phyloP scores from a whole-genome alignment of 2,329 filamentous ascomycete species.

The Aspergillus unguis region DNA sequence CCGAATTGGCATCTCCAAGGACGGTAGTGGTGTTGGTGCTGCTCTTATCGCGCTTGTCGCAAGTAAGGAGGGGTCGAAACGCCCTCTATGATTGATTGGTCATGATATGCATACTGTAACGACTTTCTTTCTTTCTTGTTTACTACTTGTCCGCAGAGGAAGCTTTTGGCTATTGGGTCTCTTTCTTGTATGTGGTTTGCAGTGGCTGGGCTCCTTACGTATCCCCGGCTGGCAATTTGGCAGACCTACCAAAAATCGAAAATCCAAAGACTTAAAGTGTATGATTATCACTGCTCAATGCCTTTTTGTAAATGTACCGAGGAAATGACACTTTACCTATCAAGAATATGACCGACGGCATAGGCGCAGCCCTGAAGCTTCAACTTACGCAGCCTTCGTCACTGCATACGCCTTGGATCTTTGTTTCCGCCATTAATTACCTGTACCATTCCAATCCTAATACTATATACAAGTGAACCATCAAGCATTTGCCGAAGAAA shows the following conservation, averaged over 20 bases:
- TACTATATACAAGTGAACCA: too few relatives aligned
- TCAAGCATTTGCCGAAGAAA: too few relatives aligned
- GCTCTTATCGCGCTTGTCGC: constrained; percentile 92
- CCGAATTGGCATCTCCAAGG: constrained; percentile 92
- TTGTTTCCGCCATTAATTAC: too few relatives aligned
- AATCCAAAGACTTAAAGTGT: not conserved
- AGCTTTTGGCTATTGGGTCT: not conserved
- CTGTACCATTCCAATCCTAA: too few relatives aligned
- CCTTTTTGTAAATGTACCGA: not conserved
- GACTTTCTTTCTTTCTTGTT: constrained; percentile 6
- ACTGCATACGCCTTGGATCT: too few relatives aligned
- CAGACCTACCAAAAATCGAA: not conserved
- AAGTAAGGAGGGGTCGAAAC: constrained; percentile 40
- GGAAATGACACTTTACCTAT: too few relatives aligned
- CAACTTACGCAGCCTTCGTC: too few relatives aligned
- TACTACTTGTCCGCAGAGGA: not conserved
- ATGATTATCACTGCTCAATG: constrained; percentile 3
- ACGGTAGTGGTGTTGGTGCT: constrained; percentile 92
- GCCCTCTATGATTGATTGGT: constrained; percentile 2
- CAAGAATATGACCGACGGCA: too few relatives aligned
- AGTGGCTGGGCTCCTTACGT: constrained; percentile 1
- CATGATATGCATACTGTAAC: not conserved
- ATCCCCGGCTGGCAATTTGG: not conserved
- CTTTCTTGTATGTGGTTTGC: not conserved
- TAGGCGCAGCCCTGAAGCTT: too few relatives aligned